Percentiles rank a stretch among this genome's conserved stretches.
phyloP scores from a whole-genome alignment of 306 rosid genomes.

The Cucumis melo region DNA sequence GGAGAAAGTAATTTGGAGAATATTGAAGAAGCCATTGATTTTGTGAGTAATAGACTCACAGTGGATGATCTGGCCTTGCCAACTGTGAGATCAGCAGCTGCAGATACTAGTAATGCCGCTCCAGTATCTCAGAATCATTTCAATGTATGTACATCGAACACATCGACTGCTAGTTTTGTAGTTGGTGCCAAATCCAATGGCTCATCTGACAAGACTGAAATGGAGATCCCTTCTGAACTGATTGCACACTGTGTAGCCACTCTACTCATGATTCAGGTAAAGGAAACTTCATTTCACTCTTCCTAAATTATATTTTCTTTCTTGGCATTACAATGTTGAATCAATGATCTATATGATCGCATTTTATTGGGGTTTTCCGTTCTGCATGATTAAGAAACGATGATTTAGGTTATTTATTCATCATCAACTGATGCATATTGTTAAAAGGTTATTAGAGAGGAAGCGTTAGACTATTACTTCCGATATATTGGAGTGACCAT shows the following conservation, averaged over 20 bases:
- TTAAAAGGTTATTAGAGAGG: not conserved
- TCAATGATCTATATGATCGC: not conserved
- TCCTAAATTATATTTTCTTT: not conserved
- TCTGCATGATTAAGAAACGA: not conserved
- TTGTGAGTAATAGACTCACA: constrained; percentile 47
- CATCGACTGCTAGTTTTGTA: constrained; percentile 20
- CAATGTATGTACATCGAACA: constrained; percentile 27
- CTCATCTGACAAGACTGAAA: constrained; percentile 39
- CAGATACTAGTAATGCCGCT: constrained; percentile 28
- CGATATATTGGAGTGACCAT: not conserved
- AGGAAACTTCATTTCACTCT: not conserved
- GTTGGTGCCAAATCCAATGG: constrained; percentile 34
- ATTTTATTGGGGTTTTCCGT: not conserved
- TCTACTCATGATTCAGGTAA: constrained; percentile 82
- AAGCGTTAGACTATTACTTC: not conserved
- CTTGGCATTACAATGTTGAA: not conserved
- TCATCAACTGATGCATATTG: not conserved
- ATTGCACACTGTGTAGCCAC: constrained; percentile 76
- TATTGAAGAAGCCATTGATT: constrained; percentile 65
- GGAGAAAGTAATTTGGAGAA: constrained; percentile 35
- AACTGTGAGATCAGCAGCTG: constrained; percentile 19
- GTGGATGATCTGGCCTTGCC: constrained; percentile 42
- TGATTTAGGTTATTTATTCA: not conserved
- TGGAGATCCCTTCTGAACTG: constrained; percentile 64
- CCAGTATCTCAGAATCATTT: constrained; percentile 38